These are phyloP conservation scores for Epichloe sp. DNA, from an alignment of 2,329 filamentous ascomycete species.

Conservation along the genomic window DNA sequence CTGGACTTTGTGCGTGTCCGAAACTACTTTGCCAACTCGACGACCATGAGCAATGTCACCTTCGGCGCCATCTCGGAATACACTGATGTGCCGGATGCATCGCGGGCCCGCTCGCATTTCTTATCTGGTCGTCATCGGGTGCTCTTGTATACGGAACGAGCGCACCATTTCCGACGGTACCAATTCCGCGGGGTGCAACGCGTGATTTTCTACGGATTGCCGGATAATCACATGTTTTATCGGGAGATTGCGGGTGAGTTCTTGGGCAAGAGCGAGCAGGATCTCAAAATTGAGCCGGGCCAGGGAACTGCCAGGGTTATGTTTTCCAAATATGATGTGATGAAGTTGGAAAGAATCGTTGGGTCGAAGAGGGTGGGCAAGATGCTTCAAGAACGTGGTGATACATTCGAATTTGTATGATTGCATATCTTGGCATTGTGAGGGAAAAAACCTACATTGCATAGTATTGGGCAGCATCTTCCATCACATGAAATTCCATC, in stretches of 20 bases:
- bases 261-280: constrained; percentile 45
- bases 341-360: constrained; percentile 80
- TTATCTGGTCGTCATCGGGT: constrained; percentile 68
- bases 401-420: constrained; percentile 92
- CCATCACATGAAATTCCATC: not conserved
- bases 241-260: constrained; percentile 60
- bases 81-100: constrained; percentile 62
- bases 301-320: constrained; percentile 48
- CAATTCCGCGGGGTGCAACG: constrained; percentile 66
- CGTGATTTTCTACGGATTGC: constrained; percentile 81
- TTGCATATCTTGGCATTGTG: not conserved
- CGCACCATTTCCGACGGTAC: constrained; percentile 94
- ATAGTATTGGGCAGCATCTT: not conserved
- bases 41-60: constrained; percentile 35
- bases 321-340: constrained; percentile 80
- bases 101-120: constrained; percentile 79
- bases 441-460: not conserved
- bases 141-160: constrained; percentile 81
- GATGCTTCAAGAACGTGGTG: constrained; percentile 72
- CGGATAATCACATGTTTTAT: constrained; percentile 78
- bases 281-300: constrained; percentile 39
- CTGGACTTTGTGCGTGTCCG: constrained; percentile 89
- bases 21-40: constrained; percentile 74
- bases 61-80: constrained; percentile 85
- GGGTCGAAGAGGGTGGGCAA: constrained; percentile 67